Percentiles rank a stretch among this genome's conserved stretches.
These are phyloP conservation scores for Leptodontidium sp. DNA, from an alignment of 2,329 filamentous ascomycete species.

Conservation along the genomic window DNA sequence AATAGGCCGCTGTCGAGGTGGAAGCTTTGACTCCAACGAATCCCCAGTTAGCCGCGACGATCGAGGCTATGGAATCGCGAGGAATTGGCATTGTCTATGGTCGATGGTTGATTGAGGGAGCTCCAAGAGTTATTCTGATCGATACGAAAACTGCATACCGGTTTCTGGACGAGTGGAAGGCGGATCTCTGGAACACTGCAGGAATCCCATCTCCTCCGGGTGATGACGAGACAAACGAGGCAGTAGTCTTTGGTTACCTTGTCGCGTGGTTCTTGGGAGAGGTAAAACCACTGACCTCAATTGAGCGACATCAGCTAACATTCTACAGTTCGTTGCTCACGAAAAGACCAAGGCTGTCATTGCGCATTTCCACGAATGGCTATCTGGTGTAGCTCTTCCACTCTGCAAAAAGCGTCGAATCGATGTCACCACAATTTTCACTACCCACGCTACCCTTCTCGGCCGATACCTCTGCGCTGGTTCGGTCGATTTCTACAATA, in stretches of 20 bases:
- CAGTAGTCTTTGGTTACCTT: slow-evolving; percentile 96
- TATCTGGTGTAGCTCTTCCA: slow-evolving; percentile 91
- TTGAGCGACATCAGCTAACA: slow-evolving; percentile 30
- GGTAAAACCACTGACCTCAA: slow-evolving; percentile 59
- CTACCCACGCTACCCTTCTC: slow-evolving; percentile 93
- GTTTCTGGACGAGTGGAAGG: slow-evolving; percentile 96
- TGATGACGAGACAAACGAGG: slow-evolving; percentile 96
- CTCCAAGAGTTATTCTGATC: slow-evolving; percentile 90
- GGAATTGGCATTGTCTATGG: slow-evolving; percentile 92
- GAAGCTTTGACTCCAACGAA: slow-evolving; percentile 89
- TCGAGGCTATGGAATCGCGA: slow-evolving; percentile 90
- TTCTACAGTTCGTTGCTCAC: slow-evolving; percentile 82
- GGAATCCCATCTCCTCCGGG: slow-evolving; percentile 92
- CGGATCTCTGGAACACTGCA: slow-evolving; percentile 90
- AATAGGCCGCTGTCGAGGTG: slow-evolving; percentile 93
- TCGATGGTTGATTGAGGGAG: slow-evolving; percentile 96
- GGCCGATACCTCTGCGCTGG: slow-evolving; percentile 96
- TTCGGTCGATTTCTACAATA: slow-evolving; percentile 99
- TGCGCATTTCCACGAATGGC: slow-evolving; percentile 99
- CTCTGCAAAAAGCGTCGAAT: slow-evolving; percentile 93
- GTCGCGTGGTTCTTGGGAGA: slow-evolving; percentile 98
- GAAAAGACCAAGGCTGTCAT: slow-evolving; percentile 93
- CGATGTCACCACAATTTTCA: slow-evolving; percentile 98
- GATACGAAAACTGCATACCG: slow-evolving; percentile 93
- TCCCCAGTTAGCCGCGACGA: slow-evolving; percentile 80